Evolutionary conservation across 2,329 filamentous ascomycete species (phyloP).

Genomic region (Calycina herbarum): DNA sequence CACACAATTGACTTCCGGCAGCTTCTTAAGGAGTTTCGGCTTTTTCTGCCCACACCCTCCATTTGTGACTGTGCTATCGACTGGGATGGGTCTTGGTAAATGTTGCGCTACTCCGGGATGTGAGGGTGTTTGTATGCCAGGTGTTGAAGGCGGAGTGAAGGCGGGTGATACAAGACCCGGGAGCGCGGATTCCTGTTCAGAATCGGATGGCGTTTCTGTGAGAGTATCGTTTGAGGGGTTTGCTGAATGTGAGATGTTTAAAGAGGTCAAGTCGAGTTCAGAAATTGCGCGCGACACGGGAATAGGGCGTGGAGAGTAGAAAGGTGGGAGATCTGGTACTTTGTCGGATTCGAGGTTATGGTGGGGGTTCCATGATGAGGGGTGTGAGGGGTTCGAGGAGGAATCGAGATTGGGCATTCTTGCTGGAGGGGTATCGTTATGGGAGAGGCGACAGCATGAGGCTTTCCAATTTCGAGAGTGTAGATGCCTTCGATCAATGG

Average conservation of each 20-base stretch:
- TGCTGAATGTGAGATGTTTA: constrained; percentile 14
- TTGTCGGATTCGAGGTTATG: constrained; percentile 27
- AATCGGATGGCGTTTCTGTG: constrained; percentile 18
- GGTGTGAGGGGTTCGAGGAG: constrained; percentile 6
- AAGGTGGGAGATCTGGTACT: constrained; percentile 35
- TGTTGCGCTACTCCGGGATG: constrained; percentile 30
- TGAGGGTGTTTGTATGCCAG: constrained; percentile 56
- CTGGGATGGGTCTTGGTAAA: constrained; percentile 43
- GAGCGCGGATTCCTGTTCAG: constrained; percentile 24
- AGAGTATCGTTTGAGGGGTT: constrained; percentile 18
- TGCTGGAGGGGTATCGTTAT: background rate
- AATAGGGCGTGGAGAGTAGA: constrained; percentile 39
- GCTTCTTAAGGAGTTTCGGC: constrained; percentile 69
- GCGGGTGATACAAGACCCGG: constrained; percentile 73
- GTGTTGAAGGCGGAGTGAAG: constrained; percentile 72
- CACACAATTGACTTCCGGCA: constrained; percentile 88
- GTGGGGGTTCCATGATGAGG: constrained; percentile 21
- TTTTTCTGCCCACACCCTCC: constrained; percentile 63
- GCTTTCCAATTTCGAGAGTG: background rate
- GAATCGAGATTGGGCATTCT: constrained; percentile 24
- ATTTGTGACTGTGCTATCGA: constrained; percentile 54
- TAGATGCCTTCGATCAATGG: background rate
- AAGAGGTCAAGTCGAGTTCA: constrained; percentile 36
- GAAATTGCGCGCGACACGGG: constrained; percentile 38
- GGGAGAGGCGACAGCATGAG: background rate